phyloP scores from a whole-genome alignment of 106 monocot species.

The Platanthera zijinensis region DNA sequence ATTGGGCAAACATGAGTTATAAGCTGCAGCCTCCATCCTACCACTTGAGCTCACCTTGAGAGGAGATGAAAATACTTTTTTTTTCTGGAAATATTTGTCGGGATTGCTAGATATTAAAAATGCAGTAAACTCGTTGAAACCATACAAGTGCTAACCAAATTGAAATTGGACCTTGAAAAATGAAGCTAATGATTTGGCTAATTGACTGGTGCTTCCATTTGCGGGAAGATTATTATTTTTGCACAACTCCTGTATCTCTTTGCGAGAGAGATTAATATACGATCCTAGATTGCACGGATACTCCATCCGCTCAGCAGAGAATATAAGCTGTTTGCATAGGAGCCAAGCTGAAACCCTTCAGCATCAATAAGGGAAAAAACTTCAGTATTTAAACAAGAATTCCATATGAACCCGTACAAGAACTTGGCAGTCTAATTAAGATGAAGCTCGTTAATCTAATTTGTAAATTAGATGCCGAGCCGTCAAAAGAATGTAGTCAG shows the following conservation, averaged over 20 bases:
- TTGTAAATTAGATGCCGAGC: too few species aligned
- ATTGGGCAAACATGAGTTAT: neutral
- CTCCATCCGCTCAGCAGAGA: conserved; percentile 20
- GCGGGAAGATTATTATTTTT: conserved; percentile 56
- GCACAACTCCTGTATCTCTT: conserved; percentile 67
- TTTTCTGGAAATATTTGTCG: conserved; percentile 18
- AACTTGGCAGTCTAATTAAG: conserved; percentile 15
- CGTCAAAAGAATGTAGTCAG: too few species aligned
- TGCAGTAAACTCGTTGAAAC: neutral
- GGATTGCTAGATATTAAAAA: neutral
- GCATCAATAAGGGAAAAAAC: too few species aligned
- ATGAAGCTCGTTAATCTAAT: too few species aligned
- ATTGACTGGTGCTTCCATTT: conserved; percentile 42
- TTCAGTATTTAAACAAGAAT: too few species aligned
- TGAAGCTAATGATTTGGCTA: conserved; percentile 53
- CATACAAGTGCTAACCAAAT: neutral
- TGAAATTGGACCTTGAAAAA: conserved; percentile 32
- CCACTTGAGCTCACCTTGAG: conserved; percentile 5
- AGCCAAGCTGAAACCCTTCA: too few species aligned
- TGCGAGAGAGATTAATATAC: conserved; percentile 40
- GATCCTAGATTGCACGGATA: conserved; percentile 31
- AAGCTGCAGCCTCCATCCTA: neutral
- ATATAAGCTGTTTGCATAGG: neutral
- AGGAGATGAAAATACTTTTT: conserved; percentile 14
- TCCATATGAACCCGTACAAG: too few species aligned